Evolutionary conservation across 495 filamentous ascomycete species (phyloP), one percentile per base, ranked within the genome.

Genomic region (Penicillium taxi): DNA sequence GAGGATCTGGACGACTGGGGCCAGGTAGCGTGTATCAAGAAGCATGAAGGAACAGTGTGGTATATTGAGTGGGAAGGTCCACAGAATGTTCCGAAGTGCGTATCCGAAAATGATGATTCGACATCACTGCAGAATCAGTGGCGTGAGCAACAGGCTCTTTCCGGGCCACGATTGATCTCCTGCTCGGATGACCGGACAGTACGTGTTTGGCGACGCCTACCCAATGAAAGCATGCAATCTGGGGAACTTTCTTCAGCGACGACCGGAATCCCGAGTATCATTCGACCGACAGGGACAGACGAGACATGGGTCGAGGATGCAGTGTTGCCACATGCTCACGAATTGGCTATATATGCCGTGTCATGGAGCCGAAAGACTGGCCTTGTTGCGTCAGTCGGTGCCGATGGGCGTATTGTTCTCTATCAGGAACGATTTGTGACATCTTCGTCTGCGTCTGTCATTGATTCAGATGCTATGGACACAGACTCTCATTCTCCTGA

Each of bases 1-100:
- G 90, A 94, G 67, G 90, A 95, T 61, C 66, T 74, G 16, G 86
- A 94, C 44, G 91, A 96, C 56, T 96, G 90, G 91, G 78, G 78
- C 6, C 90, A 88, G 45, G 80, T 91, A n/a, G 74, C 79, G n/a
- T 70, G 84, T 32, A 57, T 95, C 14, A 73, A 78, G 45, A 86
- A 80, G 0, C 87, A 95, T 58, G 61, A 59, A 33, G 65, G 70
- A 0, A 98, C 91, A 6, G 90, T 96, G 5, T 98, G 91, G 91
- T 80, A 72, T 27, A 41, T 95, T 6, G 75, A 84, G 41, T 96
- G 88, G 73, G 91, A 95, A 63, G 60, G 48, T 0, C 32, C 44
- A 7, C 41, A 47, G 7, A 39, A 39, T 4, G 22, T 26, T 2
- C 37, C 45, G 6, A 21, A 23, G 9, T 4, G 28, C 23, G 16